Percentiles rank a stretch among this genome's conserved stretches.
Conservation (phyloP, 148 eudicot genomes). For the Diospyros kaki region DNA sequence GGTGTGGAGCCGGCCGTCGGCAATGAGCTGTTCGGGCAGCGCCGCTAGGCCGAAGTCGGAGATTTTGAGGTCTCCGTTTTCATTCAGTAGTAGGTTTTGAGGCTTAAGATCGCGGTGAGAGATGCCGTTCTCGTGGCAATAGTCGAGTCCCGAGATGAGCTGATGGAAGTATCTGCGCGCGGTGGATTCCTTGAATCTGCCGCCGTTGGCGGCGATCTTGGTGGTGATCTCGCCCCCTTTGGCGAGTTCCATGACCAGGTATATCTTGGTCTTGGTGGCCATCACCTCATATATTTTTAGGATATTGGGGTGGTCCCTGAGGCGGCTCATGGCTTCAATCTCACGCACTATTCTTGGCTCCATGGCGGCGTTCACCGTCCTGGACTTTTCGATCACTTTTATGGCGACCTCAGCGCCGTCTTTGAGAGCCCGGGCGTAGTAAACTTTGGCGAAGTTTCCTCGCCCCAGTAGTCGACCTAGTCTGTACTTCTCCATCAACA, state of each 20-base stretch:
- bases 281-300: constrained; percentile 66
- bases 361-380: constrained; percentile 35
- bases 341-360: constrained; percentile 50
- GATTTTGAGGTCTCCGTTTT: constrained; percentile 39
- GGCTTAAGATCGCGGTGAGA: constrained; percentile 73
- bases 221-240: constrained; percentile 57
- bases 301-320: constrained; percentile 56
- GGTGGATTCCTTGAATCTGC: constrained; percentile 40
- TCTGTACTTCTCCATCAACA: constrained; percentile 37
- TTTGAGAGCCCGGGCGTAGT: constrained; percentile 31
- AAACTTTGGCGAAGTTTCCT: constrained; percentile 81
- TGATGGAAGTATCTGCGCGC: constrained; percentile 58
- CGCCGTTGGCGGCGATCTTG: constrained; percentile 30
- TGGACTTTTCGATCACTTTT: constrained; percentile 52
- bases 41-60: constrained; percentile 80
- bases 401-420: constrained; percentile 37
- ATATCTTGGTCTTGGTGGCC: constrained; percentile 57
- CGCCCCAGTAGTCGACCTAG: constrained; percentile 49
- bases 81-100: constrained; percentile 60
- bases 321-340: constrained; percentile 67
- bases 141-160: constrained; percentile 51
- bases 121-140: constrained; percentile 66
- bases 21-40: constrained; percentile 23
- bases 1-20: constrained; percentile 34
- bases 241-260: constrained; percentile 76